Conservation (phyloP, 108 stramenopile genomes). For the Discostella pseudostelligera region DNA sequence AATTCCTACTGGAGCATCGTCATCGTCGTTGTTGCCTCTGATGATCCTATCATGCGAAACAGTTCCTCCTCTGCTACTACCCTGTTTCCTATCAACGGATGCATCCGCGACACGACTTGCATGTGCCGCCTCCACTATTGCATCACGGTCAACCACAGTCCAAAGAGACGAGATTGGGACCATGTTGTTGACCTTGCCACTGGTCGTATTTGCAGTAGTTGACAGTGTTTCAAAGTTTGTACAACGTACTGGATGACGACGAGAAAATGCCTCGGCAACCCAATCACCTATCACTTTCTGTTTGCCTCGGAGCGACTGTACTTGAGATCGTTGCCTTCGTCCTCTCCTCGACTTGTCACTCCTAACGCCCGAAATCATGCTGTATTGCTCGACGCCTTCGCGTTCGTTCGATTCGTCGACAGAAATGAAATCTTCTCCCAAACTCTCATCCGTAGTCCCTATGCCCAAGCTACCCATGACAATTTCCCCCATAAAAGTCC, state of each 20-base stretch:
- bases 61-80: slow-evolving; percentile 4
- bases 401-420: slow-evolving; percentile 19
- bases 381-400: background rate
- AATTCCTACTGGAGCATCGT: background rate
- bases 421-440: slow-evolving; percentile 32
- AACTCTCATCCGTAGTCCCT: slow-evolving; percentile 10
- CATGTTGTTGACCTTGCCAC: background rate
- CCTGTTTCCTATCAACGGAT: slow-evolving; percentile 4
- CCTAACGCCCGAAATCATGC: background rate
- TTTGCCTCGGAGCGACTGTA: slow-evolving; percentile 1
- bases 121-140: slow-evolving; percentile 35
- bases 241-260: background rate
- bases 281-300: slow-evolving; percentile 31
- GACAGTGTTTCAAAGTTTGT: background rate
- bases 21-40: background rate
- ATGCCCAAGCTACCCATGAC: slow-evolving; percentile 12
- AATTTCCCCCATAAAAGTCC: slow-evolving; percentile 27
- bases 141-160: slow-evolving; percentile 27
- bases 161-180: slow-evolving; percentile 15
- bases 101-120: slow-evolving; percentile 34
- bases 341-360: background rate
- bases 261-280: slow-evolving; percentile 33
- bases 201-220: background rate
- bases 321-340: slow-evolving; percentile 1
- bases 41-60: background rate